Evolutionary conservation across 2,329 filamentous ascomycete species (phyloP).

Genomic region (Hortaea werneckii): DNA sequence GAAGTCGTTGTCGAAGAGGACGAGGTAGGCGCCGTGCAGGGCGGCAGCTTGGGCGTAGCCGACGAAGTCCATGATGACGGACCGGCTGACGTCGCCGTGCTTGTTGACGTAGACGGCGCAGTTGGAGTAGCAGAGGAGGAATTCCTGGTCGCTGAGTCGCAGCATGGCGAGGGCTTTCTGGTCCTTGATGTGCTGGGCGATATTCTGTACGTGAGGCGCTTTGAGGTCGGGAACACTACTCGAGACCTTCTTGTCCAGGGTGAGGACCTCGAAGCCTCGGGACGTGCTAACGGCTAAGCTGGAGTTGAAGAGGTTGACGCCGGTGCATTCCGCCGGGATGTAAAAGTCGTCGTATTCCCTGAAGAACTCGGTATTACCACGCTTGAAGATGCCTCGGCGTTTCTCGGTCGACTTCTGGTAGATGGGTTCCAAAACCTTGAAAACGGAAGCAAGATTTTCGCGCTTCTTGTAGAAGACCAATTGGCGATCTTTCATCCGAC

Average conservation of each 20-base stretch:
- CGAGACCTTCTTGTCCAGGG: slow-evolving; percentile 91
- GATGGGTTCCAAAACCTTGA: slow-evolving; percentile 91
- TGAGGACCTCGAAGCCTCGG: slow-evolving; percentile 90
- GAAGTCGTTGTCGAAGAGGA: slow-evolving; percentile 92
- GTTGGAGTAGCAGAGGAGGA: slow-evolving; percentile 87
- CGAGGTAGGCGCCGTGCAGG: slow-evolving; percentile 80
- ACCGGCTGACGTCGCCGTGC: slow-evolving; percentile 87
- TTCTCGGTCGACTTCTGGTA: slow-evolving; percentile 86
- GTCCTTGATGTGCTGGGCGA: slow-evolving; percentile 70
- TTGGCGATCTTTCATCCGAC: slow-evolving; percentile 91
- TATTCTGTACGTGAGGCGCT: slow-evolving; percentile 67
- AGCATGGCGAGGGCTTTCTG: slow-evolving; percentile 93
- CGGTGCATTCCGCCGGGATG: slow-evolving; percentile 88
- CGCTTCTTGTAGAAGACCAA: slow-evolving; percentile 96
- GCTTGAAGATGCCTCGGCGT: slow-evolving; percentile 58
- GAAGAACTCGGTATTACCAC: slow-evolving; percentile 84
- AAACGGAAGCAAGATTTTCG: slow-evolving; percentile 76
- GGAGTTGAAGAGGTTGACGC: slow-evolving; percentile 90
- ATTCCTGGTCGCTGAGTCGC: slow-evolving; percentile 76
- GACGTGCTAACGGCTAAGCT: slow-evolving; percentile 85
- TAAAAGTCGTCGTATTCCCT: slow-evolving; percentile 98
- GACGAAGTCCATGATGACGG: slow-evolving; percentile 98
- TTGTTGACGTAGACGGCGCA: slow-evolving; percentile 98
- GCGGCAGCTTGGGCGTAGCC: slow-evolving; percentile 80
- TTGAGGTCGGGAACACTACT: slow-evolving; percentile 87